Evolutionary conservation across 805 yeast genomes (phyloP).

Genomic region (Lipomyces kockii): DNA sequence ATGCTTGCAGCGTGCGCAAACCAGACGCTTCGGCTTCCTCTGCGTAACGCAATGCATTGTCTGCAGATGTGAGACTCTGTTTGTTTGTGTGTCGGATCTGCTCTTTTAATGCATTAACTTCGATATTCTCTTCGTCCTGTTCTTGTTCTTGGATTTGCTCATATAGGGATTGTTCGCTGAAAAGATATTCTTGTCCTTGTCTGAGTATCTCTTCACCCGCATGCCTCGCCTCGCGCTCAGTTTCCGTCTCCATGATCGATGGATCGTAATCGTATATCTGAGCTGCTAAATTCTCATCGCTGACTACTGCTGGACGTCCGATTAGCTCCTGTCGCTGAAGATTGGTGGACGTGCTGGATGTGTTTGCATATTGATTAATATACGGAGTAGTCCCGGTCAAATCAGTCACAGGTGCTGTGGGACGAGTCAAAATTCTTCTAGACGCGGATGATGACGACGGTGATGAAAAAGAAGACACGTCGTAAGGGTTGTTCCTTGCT

Average conservation of each 20-base stretch:
- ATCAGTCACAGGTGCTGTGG: neutral
- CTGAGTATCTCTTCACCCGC: neutral
- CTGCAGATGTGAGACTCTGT: constrained; percentile 81
- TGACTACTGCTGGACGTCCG: neutral
- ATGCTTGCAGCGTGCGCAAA: constrained; percentile 82
- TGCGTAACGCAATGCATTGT: constrained; percentile 76
- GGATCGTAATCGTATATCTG: constrained; percentile 26
- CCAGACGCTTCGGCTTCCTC: constrained; percentile 75
- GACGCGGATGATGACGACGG: neutral
- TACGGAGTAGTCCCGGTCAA: neutral
- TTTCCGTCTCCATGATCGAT: constrained; percentile 37
- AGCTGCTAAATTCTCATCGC: neutral
- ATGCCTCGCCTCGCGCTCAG: constrained; percentile 24
- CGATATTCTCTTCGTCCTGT: constrained; percentile 63
- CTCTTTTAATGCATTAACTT: constrained; percentile 81
- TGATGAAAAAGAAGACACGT: constrained; percentile 3
- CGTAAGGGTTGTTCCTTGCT: neutral
- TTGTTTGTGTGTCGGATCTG: constrained; percentile 83
- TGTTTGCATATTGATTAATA: neutral
- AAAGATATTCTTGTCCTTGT: neutral
- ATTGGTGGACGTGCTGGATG: neutral
- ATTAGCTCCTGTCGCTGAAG: neutral
- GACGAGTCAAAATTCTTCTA: neutral
- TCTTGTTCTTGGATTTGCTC: constrained; percentile 14
- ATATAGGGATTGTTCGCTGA: neutral